Evolutionary conservation across 108 stramenopile species (phyloP).

Genomic region (Aurantiochytrium sp.): DNA sequence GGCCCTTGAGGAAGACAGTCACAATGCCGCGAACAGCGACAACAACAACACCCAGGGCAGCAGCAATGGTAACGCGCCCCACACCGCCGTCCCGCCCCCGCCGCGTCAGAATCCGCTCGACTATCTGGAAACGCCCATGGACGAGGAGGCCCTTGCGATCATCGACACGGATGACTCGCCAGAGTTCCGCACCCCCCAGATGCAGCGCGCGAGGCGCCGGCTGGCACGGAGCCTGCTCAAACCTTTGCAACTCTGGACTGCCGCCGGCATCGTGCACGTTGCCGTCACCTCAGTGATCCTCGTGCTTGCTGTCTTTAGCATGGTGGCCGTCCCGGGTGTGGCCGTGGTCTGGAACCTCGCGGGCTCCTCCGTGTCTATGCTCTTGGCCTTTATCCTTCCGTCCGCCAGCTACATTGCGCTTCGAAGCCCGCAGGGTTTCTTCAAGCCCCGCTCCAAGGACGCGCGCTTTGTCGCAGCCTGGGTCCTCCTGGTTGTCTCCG

Average conservation of each 20-base stretch:
- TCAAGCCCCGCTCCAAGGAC: background rate
- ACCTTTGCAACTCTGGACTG: background rate
- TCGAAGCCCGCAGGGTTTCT: background rate
- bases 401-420: background rate
- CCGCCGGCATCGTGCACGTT: background rate
- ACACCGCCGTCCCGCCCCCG: background rate
- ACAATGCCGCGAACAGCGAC: no score
- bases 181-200: background rate
- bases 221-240: background rate
- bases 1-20: no score
- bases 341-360: background rate
- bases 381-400: background rate
- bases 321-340: background rate
- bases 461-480: background rate
- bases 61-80: no score
- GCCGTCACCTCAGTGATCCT: background rate
- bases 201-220: background rate
- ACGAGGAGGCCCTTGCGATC: background rate
- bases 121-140: background rate
- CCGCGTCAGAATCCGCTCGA: background rate
- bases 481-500: background rate
- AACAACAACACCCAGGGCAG: no score
- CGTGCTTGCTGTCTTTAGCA: background rate
- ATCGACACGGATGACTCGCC: background rate
- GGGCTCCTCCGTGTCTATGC: slow-evolving; percentile 1